Evolutionary conservation across 139 green algal genomes (phyloP).

Genomic region (Tetraselmis striata): DNA sequence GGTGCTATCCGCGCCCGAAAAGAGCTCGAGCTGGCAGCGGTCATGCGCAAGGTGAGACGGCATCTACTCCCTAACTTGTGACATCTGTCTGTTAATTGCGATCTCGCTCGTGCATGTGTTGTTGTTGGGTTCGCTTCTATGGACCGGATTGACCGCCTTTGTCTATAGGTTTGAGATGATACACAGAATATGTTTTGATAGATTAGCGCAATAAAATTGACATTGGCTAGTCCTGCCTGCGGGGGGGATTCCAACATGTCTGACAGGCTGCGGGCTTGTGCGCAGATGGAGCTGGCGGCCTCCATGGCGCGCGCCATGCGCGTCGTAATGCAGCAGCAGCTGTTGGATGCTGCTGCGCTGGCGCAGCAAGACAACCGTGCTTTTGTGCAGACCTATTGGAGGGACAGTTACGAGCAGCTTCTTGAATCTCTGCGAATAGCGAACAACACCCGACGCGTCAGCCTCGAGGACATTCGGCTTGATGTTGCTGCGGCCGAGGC

Average conservation of each 20-base stretch:
- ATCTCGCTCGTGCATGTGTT: no score
- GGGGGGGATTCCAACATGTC: no score
- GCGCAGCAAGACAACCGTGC: neutral
- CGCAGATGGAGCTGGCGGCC: neutral
- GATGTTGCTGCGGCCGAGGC: neutral
- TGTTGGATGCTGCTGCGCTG: neutral
- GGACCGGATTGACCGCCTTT: no score
- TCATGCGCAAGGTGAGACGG: neutral
- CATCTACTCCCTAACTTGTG: no score
- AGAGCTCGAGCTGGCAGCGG: neutral
- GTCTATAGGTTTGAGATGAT: no score
- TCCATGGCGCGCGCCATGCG: neutral
- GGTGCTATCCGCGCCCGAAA: conserved; percentile 41
- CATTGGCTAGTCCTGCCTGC: no score
- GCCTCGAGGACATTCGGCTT: neutral
- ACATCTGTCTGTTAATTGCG: no score
- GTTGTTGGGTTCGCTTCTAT: no score
- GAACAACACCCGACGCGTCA: neutral
- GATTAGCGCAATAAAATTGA: no score
- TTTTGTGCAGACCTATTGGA: neutral
- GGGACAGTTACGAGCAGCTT: neutral
- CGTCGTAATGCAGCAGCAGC: neutral
- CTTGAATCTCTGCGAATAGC: neutral
- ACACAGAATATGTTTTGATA: no score
- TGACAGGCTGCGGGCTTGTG: no score